phyloP scores from a whole-genome alignment of 139 green algal genomes.

The Pseudopediastrum boryanum region DNA sequence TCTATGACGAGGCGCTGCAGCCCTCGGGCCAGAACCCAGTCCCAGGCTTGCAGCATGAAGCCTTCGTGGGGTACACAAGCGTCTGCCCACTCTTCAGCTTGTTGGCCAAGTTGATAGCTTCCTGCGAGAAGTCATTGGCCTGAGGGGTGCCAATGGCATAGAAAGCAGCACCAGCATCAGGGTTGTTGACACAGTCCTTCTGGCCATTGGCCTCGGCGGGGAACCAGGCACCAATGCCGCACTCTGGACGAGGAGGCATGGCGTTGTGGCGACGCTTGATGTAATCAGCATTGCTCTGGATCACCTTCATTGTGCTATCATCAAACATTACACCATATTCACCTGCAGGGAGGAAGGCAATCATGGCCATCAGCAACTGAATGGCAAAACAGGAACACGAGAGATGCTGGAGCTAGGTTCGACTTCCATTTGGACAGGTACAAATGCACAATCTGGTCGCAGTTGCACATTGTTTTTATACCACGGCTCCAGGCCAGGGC shows the following conservation, averaged over 20 bases:
- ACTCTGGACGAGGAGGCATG: slow-evolving; percentile 31
- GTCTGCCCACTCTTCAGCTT: slow-evolving; percentile 27
- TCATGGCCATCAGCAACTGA: no score
- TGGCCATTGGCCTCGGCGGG: slow-evolving; percentile 19
- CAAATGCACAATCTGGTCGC: no score
- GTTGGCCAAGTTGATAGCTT: slow-evolving; percentile 14
- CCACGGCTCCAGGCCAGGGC: no score
- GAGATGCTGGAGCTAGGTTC: no score
- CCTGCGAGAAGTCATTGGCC: neutral
- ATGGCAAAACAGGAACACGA: no score
- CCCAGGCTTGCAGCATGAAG: slow-evolving; percentile 54
- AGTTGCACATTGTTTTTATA: no score
- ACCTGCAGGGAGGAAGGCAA: slow-evolving; percentile 16
- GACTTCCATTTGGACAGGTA: no score
- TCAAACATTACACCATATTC: slow-evolving; percentile 35
- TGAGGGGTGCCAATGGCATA: slow-evolving; percentile 1
- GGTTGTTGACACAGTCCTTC: slow-evolving; percentile 37
- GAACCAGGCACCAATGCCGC: slow-evolving; percentile 37
- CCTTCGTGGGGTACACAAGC: slow-evolving; percentile 49
- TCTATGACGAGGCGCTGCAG: slow-evolving; percentile 35
- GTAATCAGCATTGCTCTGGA: slow-evolving; percentile 38
- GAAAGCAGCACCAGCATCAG: slow-evolving; percentile 22
- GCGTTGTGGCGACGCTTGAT: slow-evolving; percentile 43
- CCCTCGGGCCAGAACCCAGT: slow-evolving; percentile 50
- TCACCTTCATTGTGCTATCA: slow-evolving; percentile 41